Base-by-base conservation (phyloP, 2,329 filamentous ascomycete genomes). In the Aspergillus tanneri region DNA sequence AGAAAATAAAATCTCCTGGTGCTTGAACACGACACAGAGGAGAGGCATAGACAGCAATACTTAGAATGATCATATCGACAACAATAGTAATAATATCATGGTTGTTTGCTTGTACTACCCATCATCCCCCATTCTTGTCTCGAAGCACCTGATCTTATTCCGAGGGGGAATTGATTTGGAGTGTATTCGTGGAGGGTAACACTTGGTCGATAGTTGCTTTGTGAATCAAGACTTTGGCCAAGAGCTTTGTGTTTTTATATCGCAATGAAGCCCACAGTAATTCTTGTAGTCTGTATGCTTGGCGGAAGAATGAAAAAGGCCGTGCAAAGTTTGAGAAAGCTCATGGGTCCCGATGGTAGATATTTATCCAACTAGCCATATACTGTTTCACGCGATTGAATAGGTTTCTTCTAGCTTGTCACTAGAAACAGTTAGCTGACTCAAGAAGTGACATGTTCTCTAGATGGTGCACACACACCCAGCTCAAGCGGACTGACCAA, bases 71-170 rank as follows among this genome's bases (percentile, higher is more conserved):
- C 25, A 28, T 28, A 8, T 28, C n/a, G 25, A 8, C 25, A 28
- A 38, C n/a, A 21, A 10, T 21, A 34, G 28, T 35, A 39, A 40
- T 43, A 47, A 32, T 52, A 39, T 46, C 28, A 22, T 38, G 14
- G 43, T 42, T 21, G 28, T 50, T 40, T 32, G 44, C 21, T 27
- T 48, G 49, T 47, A 8, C 45, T 25, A 51, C 49, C 39, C 35
- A 44, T 43, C 21, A n/a, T n/a, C n/a, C n/a, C n/a, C n/a, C n/a
- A n/a, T n/a, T n/a, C n/a, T n/a, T n/a, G n/a, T n/a, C n/a, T n/a
- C n/a, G n/a, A n/a, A n/a, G n/a, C n/a, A n/a, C 43, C 34, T 40
- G 37, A 12, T 12, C 30, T 18, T 12, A 14, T 32, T 32, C 12
- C 28, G 28, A 32, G 28, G 28, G 28, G 6, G 27, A n/a, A n/a